Conservation (phyloP, 805 yeast species). For the Candida sakaeoensis region DNA sequence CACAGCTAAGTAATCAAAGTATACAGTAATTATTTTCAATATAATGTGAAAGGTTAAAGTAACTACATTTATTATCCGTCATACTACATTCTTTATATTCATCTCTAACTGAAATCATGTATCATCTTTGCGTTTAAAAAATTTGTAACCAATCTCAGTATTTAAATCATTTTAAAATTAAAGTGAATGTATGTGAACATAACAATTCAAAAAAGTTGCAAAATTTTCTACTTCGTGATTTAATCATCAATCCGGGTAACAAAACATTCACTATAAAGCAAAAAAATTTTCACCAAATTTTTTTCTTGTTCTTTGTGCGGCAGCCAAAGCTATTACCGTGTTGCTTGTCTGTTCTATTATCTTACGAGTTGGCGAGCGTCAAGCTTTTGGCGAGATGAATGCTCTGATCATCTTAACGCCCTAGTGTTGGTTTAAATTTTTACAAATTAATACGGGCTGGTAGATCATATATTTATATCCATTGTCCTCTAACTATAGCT, state of each 20-base stretch:
- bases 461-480: slow-evolving; percentile 43
- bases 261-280: neutral
- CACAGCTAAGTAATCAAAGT: too few species aligned
- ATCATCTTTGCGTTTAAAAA: too few species aligned
- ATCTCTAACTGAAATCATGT: too few species aligned
- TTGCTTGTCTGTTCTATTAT: slow-evolving; percentile 46
- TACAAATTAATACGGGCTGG: slow-evolving; percentile 42
- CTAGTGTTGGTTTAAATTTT: slow-evolving; percentile 28
- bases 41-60: too few species aligned
- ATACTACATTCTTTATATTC: too few species aligned
- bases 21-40: too few species aligned
- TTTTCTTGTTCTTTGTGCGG: slow-evolving; percentile 40
- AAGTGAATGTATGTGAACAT: too few species aligned
- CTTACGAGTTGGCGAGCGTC: slow-evolving; percentile 51
- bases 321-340: slow-evolving; percentile 51
- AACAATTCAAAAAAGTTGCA: neutral
- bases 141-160: too few species aligned
- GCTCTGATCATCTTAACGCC: slow-evolving; percentile 43
- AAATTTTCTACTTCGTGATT: too few species aligned
- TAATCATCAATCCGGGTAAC: neutral
- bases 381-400: slow-evolving; percentile 46
- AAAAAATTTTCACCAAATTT: slow-evolving; percentile 4
- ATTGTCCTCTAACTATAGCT: slow-evolving; percentile 52
- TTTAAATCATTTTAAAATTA: too few species aligned
- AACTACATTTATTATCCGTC: too few species aligned